Evolutionary conservation across 305 asterid genomes (phyloP).

Genomic region (Rubia balearica): DNA sequence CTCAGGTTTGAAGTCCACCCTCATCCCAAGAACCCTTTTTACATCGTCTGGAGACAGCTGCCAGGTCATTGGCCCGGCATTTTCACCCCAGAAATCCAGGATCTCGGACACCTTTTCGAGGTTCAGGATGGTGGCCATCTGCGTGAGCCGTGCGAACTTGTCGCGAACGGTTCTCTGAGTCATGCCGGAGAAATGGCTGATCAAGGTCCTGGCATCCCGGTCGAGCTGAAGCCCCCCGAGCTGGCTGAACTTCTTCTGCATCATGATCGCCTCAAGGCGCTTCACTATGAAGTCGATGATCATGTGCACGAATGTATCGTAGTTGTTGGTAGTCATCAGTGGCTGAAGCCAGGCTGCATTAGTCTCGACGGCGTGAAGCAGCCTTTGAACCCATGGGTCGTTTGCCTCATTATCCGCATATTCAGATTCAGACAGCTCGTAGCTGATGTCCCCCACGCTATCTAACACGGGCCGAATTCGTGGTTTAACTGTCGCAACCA

Average conservation of each 20-base stretch:
- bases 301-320: constrained; percentile 64
- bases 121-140: constrained; percentile 90
- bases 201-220: constrained; percentile 72
- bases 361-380: constrained; percentile 73
- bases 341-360: constrained; percentile 85
- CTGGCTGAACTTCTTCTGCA: constrained; percentile 90
- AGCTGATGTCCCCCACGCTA: constrained; percentile 73
- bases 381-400: constrained; percentile 95
- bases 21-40: constrained; percentile 68
- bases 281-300: constrained; percentile 76
- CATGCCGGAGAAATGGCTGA: constrained; percentile 81
- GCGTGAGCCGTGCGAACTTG: constrained; percentile 81
- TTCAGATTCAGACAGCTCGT: constrained; percentile 78
- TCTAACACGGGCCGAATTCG: constrained; percentile 75
- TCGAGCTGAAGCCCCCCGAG: constrained; percentile 97
- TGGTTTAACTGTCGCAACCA: constrained; percentile 67
- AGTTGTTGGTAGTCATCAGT: constrained; percentile 68
- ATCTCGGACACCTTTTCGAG: constrained; percentile 88
- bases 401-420: constrained; percentile 89
- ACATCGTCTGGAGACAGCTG: constrained; percentile 93
- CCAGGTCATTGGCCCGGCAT: constrained; percentile 96
- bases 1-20: constrained; percentile 86
- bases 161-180: constrained; percentile 87
- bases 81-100: constrained; percentile 97
- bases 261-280: constrained; percentile 87